These are phyloP conservation scores for Quercus parvula DNA, from an alignment of 306 rosid genomes.

Conservation along the genomic window DNA sequence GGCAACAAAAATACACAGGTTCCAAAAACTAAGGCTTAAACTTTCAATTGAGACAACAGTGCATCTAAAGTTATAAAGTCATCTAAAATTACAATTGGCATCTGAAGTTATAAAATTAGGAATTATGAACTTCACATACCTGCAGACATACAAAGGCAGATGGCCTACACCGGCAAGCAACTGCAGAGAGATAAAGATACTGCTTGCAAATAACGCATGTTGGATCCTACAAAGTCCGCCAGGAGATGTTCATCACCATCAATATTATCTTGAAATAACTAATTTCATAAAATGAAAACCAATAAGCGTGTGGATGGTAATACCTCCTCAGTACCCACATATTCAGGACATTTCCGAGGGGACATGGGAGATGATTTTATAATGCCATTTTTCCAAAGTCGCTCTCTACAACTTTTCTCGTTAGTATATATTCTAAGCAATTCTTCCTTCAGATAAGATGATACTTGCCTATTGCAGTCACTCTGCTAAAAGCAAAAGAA, in stretches of 20 bases:
- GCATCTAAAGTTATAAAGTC: not conserved
- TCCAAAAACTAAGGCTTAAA: not conserved
- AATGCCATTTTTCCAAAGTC: slow-evolving; percentile 85
- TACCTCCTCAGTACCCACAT: slow-evolving; percentile 94
- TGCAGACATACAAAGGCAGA: slow-evolving; percentile 84
- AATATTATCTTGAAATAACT: slow-evolving; percentile 17
- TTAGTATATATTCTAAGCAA: slow-evolving; percentile 54
- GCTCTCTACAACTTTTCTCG: slow-evolving; percentile 84
- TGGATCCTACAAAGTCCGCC: slow-evolving; percentile 63
- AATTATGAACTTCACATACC: slow-evolving; percentile 47
- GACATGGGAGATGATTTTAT: slow-evolving; percentile 68
- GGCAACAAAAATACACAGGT: not conserved
- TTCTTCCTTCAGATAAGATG: slow-evolving; percentile 77
- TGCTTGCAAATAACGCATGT: slow-evolving; percentile 89
- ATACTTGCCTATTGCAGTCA: slow-evolving; percentile 53
- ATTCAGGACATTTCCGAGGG: slow-evolving; percentile 66
- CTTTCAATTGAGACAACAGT: not conserved
- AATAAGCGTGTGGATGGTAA: not conserved
- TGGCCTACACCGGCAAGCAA: slow-evolving; percentile 80
- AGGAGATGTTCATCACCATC: slow-evolving; percentile 19
- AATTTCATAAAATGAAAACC: slow-evolving; percentile 5
- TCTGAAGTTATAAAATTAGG: slow-evolving; percentile 8
- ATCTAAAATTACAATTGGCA: not conserved
- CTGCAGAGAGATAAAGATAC: slow-evolving; percentile 91
- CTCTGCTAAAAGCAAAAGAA: slow-evolving; percentile 45